Evolutionary conservation across 164 flowering plant genomes (phyloP).

Genomic region (Vitis amurensis): DNA sequence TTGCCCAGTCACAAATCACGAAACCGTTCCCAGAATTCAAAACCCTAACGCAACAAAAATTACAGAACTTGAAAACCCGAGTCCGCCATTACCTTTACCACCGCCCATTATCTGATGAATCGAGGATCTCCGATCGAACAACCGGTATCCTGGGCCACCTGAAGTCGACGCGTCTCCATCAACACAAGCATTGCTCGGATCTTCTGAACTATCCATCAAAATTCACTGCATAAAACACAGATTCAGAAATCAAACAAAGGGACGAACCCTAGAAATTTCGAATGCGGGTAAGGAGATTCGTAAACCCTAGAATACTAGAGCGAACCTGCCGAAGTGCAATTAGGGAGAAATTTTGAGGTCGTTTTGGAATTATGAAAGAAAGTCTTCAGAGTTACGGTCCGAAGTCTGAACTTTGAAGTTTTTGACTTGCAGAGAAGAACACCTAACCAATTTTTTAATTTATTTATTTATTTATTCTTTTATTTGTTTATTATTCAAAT

Average conservation of each 20-base stretch:
- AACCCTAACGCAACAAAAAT: neutral
- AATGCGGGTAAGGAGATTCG: no score
- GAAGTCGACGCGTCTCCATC: neutral
- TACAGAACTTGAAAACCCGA: neutral
- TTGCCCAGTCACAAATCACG: neutral
- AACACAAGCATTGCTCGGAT: neutral
- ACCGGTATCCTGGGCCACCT: slow-evolving; percentile 25
- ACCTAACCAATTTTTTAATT: no score
- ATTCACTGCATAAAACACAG: neutral
- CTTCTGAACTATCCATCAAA: neutral
- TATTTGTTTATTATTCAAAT: no score
- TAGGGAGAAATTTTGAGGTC: no score
- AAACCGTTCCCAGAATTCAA: neutral
- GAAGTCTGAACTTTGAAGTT: no score
- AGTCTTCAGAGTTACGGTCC: no score
- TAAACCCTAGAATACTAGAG: no score
- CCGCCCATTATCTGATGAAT: slow-evolving; percentile 60
- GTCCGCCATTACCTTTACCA: slow-evolving; percentile 38
- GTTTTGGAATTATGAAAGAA: no score
- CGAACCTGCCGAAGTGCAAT: no score
- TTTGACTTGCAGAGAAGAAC: no score
- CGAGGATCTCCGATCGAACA: slow-evolving; percentile 33
- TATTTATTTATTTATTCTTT: no score
- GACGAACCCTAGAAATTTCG: no score
- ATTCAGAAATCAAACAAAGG: neutral